A percentile compares a stretch with the other conserved stretches of the same genome.
These are phyloP conservation scores for Hordeum pubiflorum DNA, from an alignment of 202 grass and related monocot species.

Conservation along the genomic window DNA sequence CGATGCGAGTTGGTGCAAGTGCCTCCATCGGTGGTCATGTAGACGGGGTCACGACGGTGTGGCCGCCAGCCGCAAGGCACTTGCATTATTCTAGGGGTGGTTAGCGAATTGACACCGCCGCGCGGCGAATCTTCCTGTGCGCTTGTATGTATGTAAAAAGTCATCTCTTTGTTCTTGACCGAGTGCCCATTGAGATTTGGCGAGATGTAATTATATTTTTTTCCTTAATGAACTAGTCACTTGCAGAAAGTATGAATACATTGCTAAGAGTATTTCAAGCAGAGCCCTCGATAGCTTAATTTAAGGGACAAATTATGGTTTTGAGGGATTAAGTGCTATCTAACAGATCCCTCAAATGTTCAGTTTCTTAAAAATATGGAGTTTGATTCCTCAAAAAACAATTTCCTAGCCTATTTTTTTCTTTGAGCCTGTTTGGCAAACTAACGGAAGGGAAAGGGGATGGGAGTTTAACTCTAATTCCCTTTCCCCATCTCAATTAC, in stretches of 20 bases:
- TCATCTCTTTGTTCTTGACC: background rate
- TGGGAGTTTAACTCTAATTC: too few relatives aligned
- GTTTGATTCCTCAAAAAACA: too few relatives aligned
- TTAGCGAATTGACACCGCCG: background rate
- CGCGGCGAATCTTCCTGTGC: background rate
- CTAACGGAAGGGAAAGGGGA: too few relatives aligned
- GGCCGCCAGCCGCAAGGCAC: conserved; percentile 17
- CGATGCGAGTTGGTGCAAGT: conserved; percentile 16
- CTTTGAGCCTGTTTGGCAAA: too few relatives aligned
- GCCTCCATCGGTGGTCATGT: background rate
- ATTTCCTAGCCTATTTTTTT: too few relatives aligned
- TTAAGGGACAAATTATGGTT: too few relatives aligned
- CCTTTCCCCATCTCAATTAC: too few relatives aligned
- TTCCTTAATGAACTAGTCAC: background rate
- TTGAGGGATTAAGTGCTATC: too few relatives aligned
- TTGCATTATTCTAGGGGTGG: conserved; percentile 14
- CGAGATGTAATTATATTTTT: background rate
- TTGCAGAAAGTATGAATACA: background rate
- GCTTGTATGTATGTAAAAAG: background rate
- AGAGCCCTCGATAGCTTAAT: too few relatives aligned
- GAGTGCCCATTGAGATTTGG: background rate
- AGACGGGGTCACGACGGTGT: background rate
- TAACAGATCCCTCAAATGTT: too few relatives aligned
- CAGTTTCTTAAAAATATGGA: too few relatives aligned
- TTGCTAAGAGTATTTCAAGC: background rate